These are phyloP conservation scores for Pezicula radicicola DNA, from an alignment of 2,329 filamentous ascomycete genomes.

Conservation along the genomic window DNA sequence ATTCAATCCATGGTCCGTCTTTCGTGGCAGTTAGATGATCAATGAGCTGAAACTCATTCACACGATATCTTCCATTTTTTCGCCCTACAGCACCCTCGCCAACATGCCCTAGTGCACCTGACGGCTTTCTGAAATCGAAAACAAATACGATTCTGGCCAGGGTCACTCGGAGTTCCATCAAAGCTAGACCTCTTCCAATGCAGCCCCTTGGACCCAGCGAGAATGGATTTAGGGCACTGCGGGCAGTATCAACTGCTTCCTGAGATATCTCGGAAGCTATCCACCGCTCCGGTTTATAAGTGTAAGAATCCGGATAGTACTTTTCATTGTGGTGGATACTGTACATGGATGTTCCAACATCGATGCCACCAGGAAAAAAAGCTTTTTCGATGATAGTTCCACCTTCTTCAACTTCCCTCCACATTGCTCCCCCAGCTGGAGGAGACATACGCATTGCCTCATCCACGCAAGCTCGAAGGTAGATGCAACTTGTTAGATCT, in stretches of 20 bases:
- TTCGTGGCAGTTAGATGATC: background rate
- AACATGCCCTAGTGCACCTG: background rate
- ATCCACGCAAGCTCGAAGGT: slow-evolving; percentile 38
- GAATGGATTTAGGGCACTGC: slow-evolving; percentile 2
- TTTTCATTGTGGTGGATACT: slow-evolving; percentile 39
- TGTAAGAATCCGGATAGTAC: slow-evolving; percentile 38
- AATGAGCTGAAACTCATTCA: background rate
- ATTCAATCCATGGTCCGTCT: background rate
- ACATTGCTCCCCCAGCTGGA: slow-evolving; percentile 15
- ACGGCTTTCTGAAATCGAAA: background rate
- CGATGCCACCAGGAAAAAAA: slow-evolving; percentile 34
- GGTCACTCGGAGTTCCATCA: background rate
- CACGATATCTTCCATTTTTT: background rate
- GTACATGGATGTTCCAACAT: slow-evolving; percentile 40
- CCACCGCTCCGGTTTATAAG: slow-evolving; percentile 43
- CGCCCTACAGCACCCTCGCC: background rate
- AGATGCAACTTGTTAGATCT: slow-evolving; percentile 27
- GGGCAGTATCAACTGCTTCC: slow-evolving; percentile 3
- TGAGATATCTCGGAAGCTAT: slow-evolving; percentile 16
- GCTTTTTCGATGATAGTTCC: slow-evolving; percentile 19
- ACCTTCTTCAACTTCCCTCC: slow-evolving; percentile 10
- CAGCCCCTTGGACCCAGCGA: background rate
- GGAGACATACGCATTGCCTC: slow-evolving; percentile 18
- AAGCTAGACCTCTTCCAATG: background rate
- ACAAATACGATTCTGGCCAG: background rate